Conservation (phyloP, 441 rosid species). For the Iberis amara region DNA sequence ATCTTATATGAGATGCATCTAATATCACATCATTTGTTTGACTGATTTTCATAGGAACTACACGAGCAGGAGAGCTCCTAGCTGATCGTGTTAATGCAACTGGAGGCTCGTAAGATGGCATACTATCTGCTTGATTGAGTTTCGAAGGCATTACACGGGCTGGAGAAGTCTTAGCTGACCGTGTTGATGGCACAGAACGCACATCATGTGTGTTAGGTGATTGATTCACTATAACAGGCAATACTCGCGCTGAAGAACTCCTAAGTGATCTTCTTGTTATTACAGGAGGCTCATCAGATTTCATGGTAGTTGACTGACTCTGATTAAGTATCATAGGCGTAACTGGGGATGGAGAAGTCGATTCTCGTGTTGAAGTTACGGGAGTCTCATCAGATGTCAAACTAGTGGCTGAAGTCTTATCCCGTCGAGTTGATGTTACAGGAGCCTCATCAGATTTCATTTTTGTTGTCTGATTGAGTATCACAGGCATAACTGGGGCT, state of each 20-base stretch:
- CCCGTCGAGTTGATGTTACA: slow-evolving; percentile 20
- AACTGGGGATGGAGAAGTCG: slow-evolving; percentile 9
- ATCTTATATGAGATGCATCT: slow-evolving; percentile 19
- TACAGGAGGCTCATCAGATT: slow-evolving; percentile 21
- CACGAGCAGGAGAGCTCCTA: slow-evolving; percentile 26
- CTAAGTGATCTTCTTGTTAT: slow-evolving; percentile 19
- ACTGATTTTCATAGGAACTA: slow-evolving; percentile 13
- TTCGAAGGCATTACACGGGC: slow-evolving; percentile 15
- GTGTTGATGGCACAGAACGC: slow-evolving; percentile 19
- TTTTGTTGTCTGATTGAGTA: slow-evolving; percentile 8
- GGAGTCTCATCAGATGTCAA: slow-evolving; percentile 21
- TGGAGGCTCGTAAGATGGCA: slow-evolving; percentile 23
- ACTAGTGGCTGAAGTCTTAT: slow-evolving; percentile 17
- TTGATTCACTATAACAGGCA: slow-evolving; percentile 21
- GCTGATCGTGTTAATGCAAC: slow-evolving; percentile 27
- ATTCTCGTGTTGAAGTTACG: slow-evolving; percentile 5
- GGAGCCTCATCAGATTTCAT: slow-evolving; percentile 8
- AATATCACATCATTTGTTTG: slow-evolving; percentile 19
- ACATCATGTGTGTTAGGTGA: slow-evolving; percentile 21
- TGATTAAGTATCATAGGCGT: slow-evolving; percentile 13
- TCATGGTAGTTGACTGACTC: slow-evolving; percentile 21
- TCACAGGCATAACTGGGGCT: slow-evolving; percentile 8
- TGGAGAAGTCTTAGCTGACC: slow-evolving; percentile 29
- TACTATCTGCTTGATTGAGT: slow-evolving; percentile 21
- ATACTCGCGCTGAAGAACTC: slow-evolving; percentile 21